Percentiles rank a stretch among this genome's conserved stretches.
These are phyloP conservation scores for Rhynchospora pubera DNA, from an alignment of 176 grass and related monocot genomes.

Conservation along the genomic window DNA sequence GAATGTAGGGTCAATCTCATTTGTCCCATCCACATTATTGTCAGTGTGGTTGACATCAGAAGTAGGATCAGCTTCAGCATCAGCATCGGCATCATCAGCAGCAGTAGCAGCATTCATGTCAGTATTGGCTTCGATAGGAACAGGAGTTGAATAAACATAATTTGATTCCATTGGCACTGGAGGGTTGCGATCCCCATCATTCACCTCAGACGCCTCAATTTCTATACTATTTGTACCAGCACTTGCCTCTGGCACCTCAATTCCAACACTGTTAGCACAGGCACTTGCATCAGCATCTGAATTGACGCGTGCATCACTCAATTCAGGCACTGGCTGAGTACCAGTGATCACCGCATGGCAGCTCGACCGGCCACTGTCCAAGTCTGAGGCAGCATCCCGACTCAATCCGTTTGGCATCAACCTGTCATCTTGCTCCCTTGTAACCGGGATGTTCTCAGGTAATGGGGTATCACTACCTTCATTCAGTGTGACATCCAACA, in stretches of 20 bases:
- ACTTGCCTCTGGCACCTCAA: slow-evolving; percentile 7
- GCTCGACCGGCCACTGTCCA: slow-evolving; percentile 36
- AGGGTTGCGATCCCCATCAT: background rate
- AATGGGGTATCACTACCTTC: slow-evolving; percentile 19
- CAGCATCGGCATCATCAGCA: slow-evolving; percentile 31
- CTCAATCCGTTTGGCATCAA: slow-evolving; percentile 27
- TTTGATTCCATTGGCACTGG: slow-evolving; percentile 10
- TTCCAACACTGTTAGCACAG: slow-evolving; percentile 39
- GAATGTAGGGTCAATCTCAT: slow-evolving; percentile 85
- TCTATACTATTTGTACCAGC: slow-evolving; percentile 1
- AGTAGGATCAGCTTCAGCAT: slow-evolving; percentile 28
- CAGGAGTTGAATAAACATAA: background rate
- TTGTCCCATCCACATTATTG: slow-evolving; percentile 36
- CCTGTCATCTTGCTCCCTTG: background rate
- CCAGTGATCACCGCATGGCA: slow-evolving; percentile 49
- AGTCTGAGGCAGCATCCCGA: slow-evolving; percentile 23
- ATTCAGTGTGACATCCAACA: slow-evolving; percentile 21
- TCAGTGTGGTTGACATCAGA: slow-evolving; percentile 31
- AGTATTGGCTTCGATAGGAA: background rate
- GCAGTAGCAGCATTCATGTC: background rate
- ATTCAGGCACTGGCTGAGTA: slow-evolving; percentile 38
- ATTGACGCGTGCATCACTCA: slow-evolving; percentile 61
- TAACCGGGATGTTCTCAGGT: slow-evolving; percentile 8
- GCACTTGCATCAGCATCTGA: slow-evolving; percentile 36
- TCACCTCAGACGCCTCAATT: slow-evolving; percentile 1